phyloP scores from a whole-genome alignment of 768 basidiomycete species.

The Amanita fuliginea region DNA sequence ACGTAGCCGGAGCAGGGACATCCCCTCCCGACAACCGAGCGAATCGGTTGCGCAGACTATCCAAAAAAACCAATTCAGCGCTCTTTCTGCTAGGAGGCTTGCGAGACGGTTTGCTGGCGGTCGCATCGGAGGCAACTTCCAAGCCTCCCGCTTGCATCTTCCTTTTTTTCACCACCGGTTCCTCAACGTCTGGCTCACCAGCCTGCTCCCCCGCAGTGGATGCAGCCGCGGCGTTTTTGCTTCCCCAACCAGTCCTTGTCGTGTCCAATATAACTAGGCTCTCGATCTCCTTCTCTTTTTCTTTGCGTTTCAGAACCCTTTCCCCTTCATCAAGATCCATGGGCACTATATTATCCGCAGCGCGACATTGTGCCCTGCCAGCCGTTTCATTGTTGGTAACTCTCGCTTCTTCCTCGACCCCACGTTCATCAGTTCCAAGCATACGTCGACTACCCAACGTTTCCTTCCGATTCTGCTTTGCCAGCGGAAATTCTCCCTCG shows the following conservation, averaged over 20 bases:
- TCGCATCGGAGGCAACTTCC: background rate
- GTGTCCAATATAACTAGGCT: conserved; percentile 30
- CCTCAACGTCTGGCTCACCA: background rate
- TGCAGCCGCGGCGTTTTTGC: too few species aligned
- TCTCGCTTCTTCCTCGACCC: background rate
- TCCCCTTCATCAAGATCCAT: conserved; percentile 7
- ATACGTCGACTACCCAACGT: too few species aligned
- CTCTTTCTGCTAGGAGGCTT: background rate
- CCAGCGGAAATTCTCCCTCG: background rate
- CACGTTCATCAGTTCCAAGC: background rate
- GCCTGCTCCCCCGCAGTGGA: too few species aligned
- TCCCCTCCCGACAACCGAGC: conserved; percentile 44
- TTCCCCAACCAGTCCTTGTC: conserved; percentile 25
- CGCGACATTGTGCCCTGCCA: background rate
- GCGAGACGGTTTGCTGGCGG: background rate
- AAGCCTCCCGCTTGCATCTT: conserved; percentile 4
- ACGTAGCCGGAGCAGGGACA: conserved; percentile 17
- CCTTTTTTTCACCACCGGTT: conserved; percentile 7
- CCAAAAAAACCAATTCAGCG: conserved; percentile 1
- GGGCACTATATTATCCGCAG: background rate
- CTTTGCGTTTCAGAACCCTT: background rate
- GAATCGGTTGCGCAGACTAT: conserved; percentile 35
- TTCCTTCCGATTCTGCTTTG: background rate
- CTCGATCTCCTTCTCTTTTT: conserved; percentile 15
- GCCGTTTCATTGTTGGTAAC: too few species aligned